phyloP scores from a whole-genome alignment of 495 filamentous ascomycete species.

The Aspergillus cristatus region DNA sequence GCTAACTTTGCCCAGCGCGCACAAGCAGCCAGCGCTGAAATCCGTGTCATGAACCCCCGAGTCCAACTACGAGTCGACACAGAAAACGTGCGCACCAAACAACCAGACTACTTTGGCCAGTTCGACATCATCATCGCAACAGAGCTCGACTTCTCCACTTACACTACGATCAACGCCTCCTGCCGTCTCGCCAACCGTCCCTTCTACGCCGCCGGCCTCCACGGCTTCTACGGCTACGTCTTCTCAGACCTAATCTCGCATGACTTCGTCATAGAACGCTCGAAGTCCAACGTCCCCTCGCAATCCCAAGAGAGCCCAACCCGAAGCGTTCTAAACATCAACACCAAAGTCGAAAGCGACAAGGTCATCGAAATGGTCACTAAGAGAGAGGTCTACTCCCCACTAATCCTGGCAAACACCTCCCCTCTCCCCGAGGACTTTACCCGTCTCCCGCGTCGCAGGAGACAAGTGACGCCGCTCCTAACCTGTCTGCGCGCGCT shows the following conservation, averaged over 20 bases:
- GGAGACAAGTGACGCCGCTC: conserved; percentile 67
- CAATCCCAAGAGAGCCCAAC: conserved; percentile 64
- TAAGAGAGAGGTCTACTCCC: conserved; percentile 82
- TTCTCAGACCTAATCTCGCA: conserved; percentile 88
- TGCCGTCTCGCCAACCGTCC: conserved; percentile 64
- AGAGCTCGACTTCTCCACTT: conserved; percentile 62
- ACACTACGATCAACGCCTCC: conserved; percentile 71
- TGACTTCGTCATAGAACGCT: conserved; percentile 77
- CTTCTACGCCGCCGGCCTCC: conserved; percentile 82
- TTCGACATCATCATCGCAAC: conserved; percentile 92
- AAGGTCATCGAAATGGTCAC: conserved; percentile 83
- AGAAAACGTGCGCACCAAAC: conserved; percentile 50
- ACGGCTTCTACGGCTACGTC: conserved; percentile 90
- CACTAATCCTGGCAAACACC: conserved; percentile 67
- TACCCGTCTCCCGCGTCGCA: conserved; percentile 52
- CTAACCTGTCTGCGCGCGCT: conserved; percentile 73
- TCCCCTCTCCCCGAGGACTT: conserved; percentile 65
- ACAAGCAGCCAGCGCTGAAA: conserved; percentile 64
- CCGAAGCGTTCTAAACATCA: conserved; percentile 60
- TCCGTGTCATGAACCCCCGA: conserved; percentile 82
- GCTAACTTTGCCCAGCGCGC: conserved; percentile 51
- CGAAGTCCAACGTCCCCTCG: conserved; percentile 66
- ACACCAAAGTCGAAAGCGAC: conserved; percentile 60
- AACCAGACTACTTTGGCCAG: conserved; percentile 58
- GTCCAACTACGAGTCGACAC: conserved; percentile 68